Evolutionary conservation across 2,329 filamentous ascomycete genomes (phyloP).

Genomic region (Amesomyces nigricolor): DNA sequence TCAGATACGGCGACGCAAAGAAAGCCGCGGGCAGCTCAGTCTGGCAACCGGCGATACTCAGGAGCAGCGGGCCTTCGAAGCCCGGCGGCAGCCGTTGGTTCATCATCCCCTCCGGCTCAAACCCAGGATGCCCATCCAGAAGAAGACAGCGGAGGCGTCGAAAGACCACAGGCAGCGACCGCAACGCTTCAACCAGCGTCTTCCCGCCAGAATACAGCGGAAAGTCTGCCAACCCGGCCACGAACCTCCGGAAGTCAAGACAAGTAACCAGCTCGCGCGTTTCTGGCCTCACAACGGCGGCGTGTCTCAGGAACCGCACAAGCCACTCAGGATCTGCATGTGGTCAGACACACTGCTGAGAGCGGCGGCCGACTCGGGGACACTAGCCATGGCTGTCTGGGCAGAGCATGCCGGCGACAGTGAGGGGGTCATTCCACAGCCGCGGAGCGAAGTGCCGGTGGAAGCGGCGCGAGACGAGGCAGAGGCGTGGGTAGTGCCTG

Average conservation of each 20-base stretch:
- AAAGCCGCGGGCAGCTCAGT: slow-evolving; percentile 37
- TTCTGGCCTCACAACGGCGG: slow-evolving; percentile 30
- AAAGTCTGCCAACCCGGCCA: slow-evolving; percentile 37
- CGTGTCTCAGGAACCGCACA: slow-evolving; percentile 40
- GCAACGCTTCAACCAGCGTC: slow-evolving; percentile 38
- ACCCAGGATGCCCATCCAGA: slow-evolving; percentile 42
- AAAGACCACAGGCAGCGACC: slow-evolving; percentile 35
- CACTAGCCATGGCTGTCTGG: slow-evolving; percentile 31
- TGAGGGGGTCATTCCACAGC: slow-evolving; percentile 48
- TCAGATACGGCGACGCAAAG: slow-evolving; percentile 35
- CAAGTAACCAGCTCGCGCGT: slow-evolving; percentile 37
- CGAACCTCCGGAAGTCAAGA: slow-evolving; percentile 42
- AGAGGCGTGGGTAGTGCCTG: slow-evolving; percentile 41
- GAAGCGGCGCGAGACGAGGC: slow-evolving; percentile 44
- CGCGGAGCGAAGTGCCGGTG: slow-evolving; percentile 45
- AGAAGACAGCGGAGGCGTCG: slow-evolving; percentile 43
- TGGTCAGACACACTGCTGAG: slow-evolving; percentile 16
- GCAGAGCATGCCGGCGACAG: slow-evolving; percentile 37
- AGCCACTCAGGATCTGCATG: slow-evolving; percentile 46
- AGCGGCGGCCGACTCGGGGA: background rate
- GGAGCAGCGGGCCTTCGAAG: slow-evolving; percentile 32
- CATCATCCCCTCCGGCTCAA: slow-evolving; percentile 38
- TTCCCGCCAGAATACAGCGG: slow-evolving; percentile 35
- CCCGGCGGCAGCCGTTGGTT: slow-evolving; percentile 1
- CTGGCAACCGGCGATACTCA: slow-evolving; percentile 42